Conservation (phyloP, 768 basidiomycete species). For the Leucosporidium yakuticum region DNA sequence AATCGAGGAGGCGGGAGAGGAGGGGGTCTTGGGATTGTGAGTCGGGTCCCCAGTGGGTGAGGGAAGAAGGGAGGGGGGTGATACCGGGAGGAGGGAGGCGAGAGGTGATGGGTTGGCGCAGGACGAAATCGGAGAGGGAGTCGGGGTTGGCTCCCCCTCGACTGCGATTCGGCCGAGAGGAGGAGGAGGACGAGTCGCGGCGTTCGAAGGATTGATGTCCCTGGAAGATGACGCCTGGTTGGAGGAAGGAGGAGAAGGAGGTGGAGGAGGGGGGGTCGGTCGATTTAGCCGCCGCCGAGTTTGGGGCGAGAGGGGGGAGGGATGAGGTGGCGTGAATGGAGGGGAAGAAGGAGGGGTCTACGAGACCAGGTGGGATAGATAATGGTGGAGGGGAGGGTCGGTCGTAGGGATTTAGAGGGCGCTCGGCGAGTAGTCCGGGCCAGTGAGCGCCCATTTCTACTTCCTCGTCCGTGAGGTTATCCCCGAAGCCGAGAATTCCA, state of each 20-base stretch:
- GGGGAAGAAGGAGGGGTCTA: conserved; percentile 17
- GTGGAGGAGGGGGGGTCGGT: conserved; percentile 22
- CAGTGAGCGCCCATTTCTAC: not conserved
- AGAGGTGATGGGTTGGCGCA: no score
- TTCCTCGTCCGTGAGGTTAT: no score
- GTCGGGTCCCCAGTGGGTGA: no score
- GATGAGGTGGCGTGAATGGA: not conserved
- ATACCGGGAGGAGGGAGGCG: not conserved
- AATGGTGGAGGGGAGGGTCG: not conserved
- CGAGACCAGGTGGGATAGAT: not conserved
- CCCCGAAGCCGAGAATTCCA: no score
- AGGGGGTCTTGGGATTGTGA: not conserved
- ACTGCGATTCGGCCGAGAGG: no score
- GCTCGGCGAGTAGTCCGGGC: conserved; percentile 12
- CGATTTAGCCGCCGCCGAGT: no score
- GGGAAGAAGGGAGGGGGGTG: no score
- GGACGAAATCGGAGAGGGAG: not conserved
- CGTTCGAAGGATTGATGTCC: conserved; percentile 27
- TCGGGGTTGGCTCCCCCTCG: not conserved
- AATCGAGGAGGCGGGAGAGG: not conserved
- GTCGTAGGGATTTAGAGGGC: conserved; percentile 15
- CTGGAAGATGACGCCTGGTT: conserved; percentile 24
- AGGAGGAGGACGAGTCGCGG: no score
- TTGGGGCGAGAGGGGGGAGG: not conserved
- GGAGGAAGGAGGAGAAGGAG: conserved; percentile 27